A percentile compares a stretch with the other conserved stretches of the same genome.
phyloP scores from a whole-genome alignment of 495 filamentous ascomycete species.

The Penicillium taxi region DNA sequence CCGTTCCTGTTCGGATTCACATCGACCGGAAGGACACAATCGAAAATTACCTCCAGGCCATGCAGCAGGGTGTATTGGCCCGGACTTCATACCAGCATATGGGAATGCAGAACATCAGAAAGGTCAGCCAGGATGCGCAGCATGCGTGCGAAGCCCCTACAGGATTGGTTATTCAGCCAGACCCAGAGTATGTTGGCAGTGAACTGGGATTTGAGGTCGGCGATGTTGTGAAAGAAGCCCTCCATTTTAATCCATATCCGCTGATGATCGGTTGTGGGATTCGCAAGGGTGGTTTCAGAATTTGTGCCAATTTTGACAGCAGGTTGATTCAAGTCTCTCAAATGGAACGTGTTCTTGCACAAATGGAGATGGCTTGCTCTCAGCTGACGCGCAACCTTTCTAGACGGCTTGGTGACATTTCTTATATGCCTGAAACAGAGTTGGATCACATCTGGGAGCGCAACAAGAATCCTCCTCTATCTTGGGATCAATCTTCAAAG shows the following conservation, averaged over 20 bases:
- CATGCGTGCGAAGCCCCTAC: conserved; percentile 59
- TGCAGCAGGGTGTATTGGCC: conserved; percentile 47
- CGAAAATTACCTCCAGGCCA: conserved; percentile 28
- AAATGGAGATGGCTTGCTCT: conserved; percentile 30
- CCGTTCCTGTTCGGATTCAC: conserved; percentile 52
- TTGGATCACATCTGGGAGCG: conserved; percentile 32
- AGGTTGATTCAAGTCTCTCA: conserved; percentile 29
- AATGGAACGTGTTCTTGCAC: conserved; percentile 37
- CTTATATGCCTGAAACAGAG: conserved; percentile 29
- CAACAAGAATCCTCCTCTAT: conserved; percentile 27
- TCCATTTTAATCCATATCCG: conserved; percentile 61
- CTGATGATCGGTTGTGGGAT: conserved; percentile 58
- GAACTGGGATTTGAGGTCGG: conserved; percentile 44
- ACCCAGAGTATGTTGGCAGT: conserved; percentile 37
- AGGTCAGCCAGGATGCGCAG: conserved; percentile 51
- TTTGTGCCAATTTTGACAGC: conserved; percentile 58
- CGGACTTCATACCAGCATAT: conserved; percentile 57
- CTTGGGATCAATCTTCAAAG: conserved; percentile 16
- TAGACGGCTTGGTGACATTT: conserved; percentile 24
- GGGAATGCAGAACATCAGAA: conserved; percentile 62
- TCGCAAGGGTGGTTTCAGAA: conserved; percentile 44
- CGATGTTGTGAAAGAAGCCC: conserved; percentile 53
- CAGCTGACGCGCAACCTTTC: conserved; percentile 21
- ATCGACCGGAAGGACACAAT: conserved; percentile 22
- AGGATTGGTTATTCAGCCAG: conserved; percentile 45